Conservation (phyloP, 2,329 filamentous ascomycete genomes). For the Penicillium paneum region DNA sequence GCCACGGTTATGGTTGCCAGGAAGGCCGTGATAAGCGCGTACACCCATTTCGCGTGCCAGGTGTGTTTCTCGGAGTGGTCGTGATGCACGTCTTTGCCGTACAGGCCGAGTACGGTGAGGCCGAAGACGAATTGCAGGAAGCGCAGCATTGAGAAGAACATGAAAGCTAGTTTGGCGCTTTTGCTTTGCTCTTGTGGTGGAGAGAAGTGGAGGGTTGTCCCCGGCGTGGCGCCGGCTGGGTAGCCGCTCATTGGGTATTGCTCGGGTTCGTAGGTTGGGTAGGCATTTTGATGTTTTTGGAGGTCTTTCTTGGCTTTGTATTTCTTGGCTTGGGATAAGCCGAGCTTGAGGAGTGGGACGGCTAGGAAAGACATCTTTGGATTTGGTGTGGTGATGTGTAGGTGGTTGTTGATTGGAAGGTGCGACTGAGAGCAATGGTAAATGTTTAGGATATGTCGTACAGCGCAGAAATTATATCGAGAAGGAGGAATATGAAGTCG, state of each 20-base stretch:
- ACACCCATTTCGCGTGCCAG: conserved; percentile 72
- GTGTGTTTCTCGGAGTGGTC: conserved; percentile 47
- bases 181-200: conserved; percentile 16
- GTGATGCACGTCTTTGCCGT: conserved; percentile 61
- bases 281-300: conserved; percentile 16
- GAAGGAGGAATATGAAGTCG: not conserved
- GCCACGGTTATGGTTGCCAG: conserved; percentile 63
- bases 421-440: not conserved
- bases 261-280: conserved; percentile 15
- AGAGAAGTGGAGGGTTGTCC: conserved; percentile 15
- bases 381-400: not conserved
- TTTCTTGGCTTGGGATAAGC: conserved; percentile 31
- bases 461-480: conserved; percentile 5
- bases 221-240: conserved; percentile 18
- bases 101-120: conserved; percentile 74
- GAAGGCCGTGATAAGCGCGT: conserved; percentile 67
- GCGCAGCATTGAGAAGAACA: conserved; percentile 53
- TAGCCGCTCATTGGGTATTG: conserved; percentile 21
- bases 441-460: not conserved
- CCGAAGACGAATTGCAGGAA: conserved; percentile 74
- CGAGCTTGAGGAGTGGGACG: conserved; percentile 29
- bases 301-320: conserved; percentile 28
- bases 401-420: not conserved
- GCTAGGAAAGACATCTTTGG: conserved; percentile 30
- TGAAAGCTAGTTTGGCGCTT: conserved; percentile 3